Base-by-base conservation (phyloP, 306 rosid genomes). In the Sicyos baderoa region DNA sequence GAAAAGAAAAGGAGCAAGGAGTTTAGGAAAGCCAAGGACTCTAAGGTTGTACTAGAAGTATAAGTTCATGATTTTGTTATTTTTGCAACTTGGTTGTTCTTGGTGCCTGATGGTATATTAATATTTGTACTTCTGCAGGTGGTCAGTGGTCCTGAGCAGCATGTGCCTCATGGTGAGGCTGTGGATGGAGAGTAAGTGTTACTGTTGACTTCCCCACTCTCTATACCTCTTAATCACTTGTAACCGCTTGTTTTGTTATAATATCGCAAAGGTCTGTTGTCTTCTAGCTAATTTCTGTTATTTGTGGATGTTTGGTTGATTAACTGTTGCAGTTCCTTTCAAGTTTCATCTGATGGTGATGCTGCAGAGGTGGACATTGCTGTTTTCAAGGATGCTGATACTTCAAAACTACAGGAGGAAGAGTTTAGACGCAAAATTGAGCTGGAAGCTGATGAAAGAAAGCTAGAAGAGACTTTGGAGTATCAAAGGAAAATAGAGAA, bases 1-100 rank as follows among this genome's bases (percentile, higher is more conserved):
- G 99, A 94, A 69, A 94, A 88, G 85, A 94, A 88, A 84, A 90
- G 78, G 87, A 82, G 76, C 79, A 94, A 82, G 84, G 99, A 94
- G 59, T 77, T 72, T 70, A 94, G 77, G 69, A 94, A 85, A 87
- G 59, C 84, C 74, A 94, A 82, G 84, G 90, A 94, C 77, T 79
- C 76, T 56, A 94, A 90, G 99, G 99, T 72, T 71, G 52, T 35
- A 12, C 15, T 71, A 13, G 19, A 53, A 56, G 74, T 71, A 22
- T 35, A 71, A 29, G 59, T 40, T 71, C 54, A 23, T 40, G 18
- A n/a, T 72, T 44, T 59, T 59, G 51, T 15, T 70, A 51, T 35
- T 70, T 29, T 13, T 70, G 18, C 19, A 17, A 35, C 37, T 53
- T 35, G 40, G 64, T 7, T 32, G 35, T 54, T 52, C 32, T 21